These are phyloP conservation scores for Climacium dendroides DNA, from an alignment of 225 moss, liverwort and hornwort species.

Conservation along the genomic window DNA sequence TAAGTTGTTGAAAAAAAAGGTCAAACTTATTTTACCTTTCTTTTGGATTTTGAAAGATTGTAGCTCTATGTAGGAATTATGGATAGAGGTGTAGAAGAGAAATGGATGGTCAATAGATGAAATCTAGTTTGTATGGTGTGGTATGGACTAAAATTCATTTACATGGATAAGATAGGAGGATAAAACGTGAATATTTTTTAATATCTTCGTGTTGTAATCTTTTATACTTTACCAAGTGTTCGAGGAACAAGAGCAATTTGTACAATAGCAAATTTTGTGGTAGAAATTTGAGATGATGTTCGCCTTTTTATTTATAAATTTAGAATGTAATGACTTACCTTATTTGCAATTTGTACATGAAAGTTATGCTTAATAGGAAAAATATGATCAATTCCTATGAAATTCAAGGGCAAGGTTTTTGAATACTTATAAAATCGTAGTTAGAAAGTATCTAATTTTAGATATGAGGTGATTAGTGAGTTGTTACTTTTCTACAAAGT, in stretches of 20 bases:
- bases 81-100: not conserved
- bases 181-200: fast-evolving
- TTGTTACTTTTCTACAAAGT: not conserved
- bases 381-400: no score
- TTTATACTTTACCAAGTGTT: fast-evolving
- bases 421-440: fast-evolving
- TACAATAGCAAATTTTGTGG: not conserved
- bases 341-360: not conserved
- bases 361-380: fast-evolving
- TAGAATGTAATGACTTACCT: not conserved
- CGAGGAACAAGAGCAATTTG: fast-evolving
- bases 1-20: not conserved
- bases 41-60: not conserved
- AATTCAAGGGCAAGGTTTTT: not conserved
- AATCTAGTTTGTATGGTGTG: fast-evolving
- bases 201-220: fast-evolving
- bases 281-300: fast-evolving
- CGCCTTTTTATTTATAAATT: fast-evolving
- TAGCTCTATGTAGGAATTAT: not conserved
- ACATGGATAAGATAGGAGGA: not conserved
- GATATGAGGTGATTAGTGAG: not conserved
- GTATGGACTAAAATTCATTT: not conserved
- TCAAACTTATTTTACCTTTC: not conserved
- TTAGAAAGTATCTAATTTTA: not conserved
- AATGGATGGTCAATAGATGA: not conserved